Conservation (phyloP, 352 stramenopile genomes). For the Globisporangium recalcitrans region DNA sequence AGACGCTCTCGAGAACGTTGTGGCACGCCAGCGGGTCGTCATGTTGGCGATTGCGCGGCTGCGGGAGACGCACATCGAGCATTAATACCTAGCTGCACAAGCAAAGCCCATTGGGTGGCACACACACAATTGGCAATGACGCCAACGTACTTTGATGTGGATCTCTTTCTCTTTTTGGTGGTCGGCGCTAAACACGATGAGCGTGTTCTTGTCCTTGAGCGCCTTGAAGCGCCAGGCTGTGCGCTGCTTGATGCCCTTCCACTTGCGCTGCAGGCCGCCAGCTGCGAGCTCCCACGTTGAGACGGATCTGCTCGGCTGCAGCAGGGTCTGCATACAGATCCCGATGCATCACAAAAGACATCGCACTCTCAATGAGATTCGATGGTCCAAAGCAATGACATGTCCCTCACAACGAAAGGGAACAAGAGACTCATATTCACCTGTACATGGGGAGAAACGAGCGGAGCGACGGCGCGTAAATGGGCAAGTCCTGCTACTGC, state of each 20-base stretch:
- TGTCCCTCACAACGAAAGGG: background rate
- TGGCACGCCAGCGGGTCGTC: constrained; percentile 72
- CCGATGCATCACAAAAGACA: background rate
- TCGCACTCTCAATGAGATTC: background rate
- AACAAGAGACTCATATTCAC: background rate
- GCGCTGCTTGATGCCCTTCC: constrained; percentile 75
- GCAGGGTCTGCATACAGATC: background rate
- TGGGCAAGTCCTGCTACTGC: background rate
- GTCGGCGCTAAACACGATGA: constrained; percentile 71
- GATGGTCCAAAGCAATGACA: background rate
- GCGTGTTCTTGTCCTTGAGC: constrained; percentile 65
- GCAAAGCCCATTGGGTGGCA: no score
- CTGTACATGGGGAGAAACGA: background rate
- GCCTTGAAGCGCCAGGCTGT: constrained; percentile 79
- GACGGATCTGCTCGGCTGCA: constrained; percentile 17
- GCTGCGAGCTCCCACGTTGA: constrained; percentile 80
- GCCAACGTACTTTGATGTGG: constrained; percentile 25
- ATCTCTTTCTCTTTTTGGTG: constrained; percentile 71
- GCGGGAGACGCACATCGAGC: background rate
- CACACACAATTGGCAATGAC: background rate
- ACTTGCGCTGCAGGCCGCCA: constrained; percentile 72
- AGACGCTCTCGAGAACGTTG: constrained; percentile 59
- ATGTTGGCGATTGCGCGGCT: constrained; percentile 40
- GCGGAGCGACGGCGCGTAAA: background rate
- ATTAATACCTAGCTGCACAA: background rate